These are phyloP conservation scores for Choricystis sp. DNA, from an alignment of 139 green algal species.

Conservation along the genomic window DNA sequence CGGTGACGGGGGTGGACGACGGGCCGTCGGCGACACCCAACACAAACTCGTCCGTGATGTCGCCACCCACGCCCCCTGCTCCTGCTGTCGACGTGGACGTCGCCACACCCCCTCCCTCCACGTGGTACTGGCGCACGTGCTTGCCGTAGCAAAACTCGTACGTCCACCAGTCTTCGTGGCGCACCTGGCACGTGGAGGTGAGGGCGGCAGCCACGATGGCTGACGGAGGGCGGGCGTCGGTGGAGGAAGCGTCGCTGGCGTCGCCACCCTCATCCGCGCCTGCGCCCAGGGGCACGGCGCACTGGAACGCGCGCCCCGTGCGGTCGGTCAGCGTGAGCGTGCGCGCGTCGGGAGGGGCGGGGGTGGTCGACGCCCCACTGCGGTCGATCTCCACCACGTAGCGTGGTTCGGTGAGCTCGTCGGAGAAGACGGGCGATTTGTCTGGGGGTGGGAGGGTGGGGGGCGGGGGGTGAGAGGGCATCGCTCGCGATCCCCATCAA, in stretches of 20 bases:
- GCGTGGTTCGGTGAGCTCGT: not conserved
- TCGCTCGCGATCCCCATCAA: too few relatives aligned
- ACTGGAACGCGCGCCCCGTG: not conserved
- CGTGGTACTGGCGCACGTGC: not conserved
- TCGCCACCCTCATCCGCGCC: not conserved
- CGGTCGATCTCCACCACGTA: not conserved
- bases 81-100: not conserved
- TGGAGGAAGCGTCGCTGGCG: not conserved
- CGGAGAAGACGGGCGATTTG: not conserved
- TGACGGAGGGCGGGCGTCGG: not conserved
- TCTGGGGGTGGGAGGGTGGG: not conserved
- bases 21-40: too few relatives aligned
- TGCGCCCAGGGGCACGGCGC: not conserved
- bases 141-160: not conserved
- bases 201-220: slow-evolving; percentile 4
- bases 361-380: not conserved
- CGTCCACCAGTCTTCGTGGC: not conserved
- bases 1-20: too few relatives aligned
- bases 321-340: not conserved
- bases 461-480: too few relatives aligned
- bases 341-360: too few relatives aligned
- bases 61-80: too few relatives aligned
- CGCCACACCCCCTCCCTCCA: too few relatives aligned
- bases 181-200: slow-evolving; percentile 13
- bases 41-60: not conserved